Conservation (phyloP, 2,329 filamentous ascomycete genomes). For the Monosporascus sp. region DNA sequence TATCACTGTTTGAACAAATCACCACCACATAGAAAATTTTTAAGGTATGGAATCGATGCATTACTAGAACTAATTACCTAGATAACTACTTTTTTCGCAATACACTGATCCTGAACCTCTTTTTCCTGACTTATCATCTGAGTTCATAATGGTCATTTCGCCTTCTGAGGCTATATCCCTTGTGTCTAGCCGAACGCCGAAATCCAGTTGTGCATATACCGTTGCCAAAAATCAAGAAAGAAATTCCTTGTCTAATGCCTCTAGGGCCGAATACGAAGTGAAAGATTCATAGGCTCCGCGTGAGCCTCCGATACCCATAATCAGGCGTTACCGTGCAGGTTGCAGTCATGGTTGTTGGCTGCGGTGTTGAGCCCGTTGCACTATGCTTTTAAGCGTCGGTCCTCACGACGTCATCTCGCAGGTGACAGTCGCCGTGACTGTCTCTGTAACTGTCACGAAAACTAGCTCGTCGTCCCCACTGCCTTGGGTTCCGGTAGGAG, state of each 20-base stretch:
- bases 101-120: not conserved
- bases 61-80: not conserved
- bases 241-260: not conserved
- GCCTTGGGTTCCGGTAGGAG: slow-evolving; percentile 2
- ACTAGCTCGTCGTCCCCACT: slow-evolving; percentile 9
- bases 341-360: slow-evolving; percentile 9
- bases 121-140: not conserved
- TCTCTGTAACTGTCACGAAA: slow-evolving; percentile 23
- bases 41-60: not conserved
- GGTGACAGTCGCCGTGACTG: slow-evolving; percentile 19
- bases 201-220: not conserved
- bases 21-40: not conserved
- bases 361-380: slow-evolving; percentile 2
- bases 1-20: not conserved
- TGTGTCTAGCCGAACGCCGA: not conserved
- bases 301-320: slow-evolving; percentile 3
- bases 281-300: slow-evolving; percentile 3
- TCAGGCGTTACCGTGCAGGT: slow-evolving; percentile 6
- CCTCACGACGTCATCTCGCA: slow-evolving; percentile 20
- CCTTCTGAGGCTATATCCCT: not conserved
- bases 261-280: not conserved
- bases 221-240: not conserved
- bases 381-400: slow-evolving; percentile 5
- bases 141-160: not conserved
- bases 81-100: not conserved